Base-by-base conservation (phyloP, 1,284 basidiomycete species). In the Microbotryum saponariae region DNA sequence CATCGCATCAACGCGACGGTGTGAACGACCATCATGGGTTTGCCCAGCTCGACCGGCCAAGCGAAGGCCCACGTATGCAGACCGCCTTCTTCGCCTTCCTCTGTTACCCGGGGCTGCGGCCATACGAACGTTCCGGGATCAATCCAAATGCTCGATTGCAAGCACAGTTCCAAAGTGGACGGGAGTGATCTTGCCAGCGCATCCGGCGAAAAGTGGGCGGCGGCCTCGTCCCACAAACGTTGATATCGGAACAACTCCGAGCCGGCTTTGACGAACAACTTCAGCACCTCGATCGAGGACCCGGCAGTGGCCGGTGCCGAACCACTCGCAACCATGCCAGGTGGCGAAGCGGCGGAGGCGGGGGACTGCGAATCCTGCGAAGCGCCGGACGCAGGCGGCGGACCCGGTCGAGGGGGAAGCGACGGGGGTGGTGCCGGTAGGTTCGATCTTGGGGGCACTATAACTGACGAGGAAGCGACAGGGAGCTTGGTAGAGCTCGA, bases 171-270 rank as follows among this genome's bases (percentile, higher is more conserved):
- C 64, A 61, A 63, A 0, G 59, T 58, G 5, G 51, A 47, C 12
- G 58, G 51, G 47, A 58, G 58, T 3, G 48, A 45, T 16, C 29
- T 21, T 1, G 51, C 25, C 48, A 66, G 47, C 18, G 57, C 2
- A 3, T 42, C 6, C 8, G 62, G 59, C 0, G 56, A 33, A 14
- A 66, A 58, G 4, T 42, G 4, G 6, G 51, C 16, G 31, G 49
- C 57, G 1, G 60, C 56, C 16, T 64, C 56, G 46, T 63, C 64
- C 62, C 61, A 66, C 3, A 66, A 58, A 29, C 61, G 58, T 18
- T 63, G 60, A 25, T 31, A 53, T 16, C 58, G 51, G 49, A 68
- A 68, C 37, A 66, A 52, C 16, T 64, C 65, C 8, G 65, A 58
- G 20, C 56, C 55, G 27, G 65, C 62, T 29, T 50, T 46, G n/a